Percentiles rank a stretch among this genome's conserved stretches.
Conservation (phyloP, 306 rosid genomes). For the Gastrolobium villosum region DNA sequence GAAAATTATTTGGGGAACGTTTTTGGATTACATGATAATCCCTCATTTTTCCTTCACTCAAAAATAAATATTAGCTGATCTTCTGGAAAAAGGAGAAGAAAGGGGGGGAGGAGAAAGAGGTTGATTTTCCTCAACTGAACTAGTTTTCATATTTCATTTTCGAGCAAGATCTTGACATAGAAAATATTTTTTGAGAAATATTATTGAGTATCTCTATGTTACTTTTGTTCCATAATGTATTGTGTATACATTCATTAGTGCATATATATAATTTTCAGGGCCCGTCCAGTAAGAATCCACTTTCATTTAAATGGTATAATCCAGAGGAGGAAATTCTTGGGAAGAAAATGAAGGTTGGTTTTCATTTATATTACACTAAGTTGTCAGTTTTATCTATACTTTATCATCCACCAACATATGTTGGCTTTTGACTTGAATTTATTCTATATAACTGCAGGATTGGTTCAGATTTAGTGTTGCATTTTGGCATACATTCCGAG, state of each 20-base stretch:
- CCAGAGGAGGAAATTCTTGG: conserved; percentile 88
- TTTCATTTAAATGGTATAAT: conserved; percentile 88
- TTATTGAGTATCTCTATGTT: not conserved
- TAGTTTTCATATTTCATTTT: not conserved
- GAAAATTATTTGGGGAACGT: not conserved
- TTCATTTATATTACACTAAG: conserved; percentile 34
- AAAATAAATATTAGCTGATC: not conserved
- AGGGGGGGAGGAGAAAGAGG: not conserved
- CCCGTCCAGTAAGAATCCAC: conserved; percentile 83
- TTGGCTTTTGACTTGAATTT: conserved; percentile 43
- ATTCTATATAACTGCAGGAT: conserved; percentile 61
- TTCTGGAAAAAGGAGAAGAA: not conserved
- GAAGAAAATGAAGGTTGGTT: conserved; percentile 93
- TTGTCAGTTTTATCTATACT: not conserved
- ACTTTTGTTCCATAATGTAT: not conserved
- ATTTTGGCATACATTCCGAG: conserved; percentile 99
- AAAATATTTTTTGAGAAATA: not conserved
- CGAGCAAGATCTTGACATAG: not conserved
- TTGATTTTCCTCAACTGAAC: not conserved
- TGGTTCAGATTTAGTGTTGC: conserved; percentile 99
- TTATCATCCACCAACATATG: not conserved
- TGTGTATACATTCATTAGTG: not conserved
- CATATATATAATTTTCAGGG: conserved; percentile 62
- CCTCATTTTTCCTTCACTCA: not conserved
- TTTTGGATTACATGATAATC: not conserved